Conservation (phyloP, 2,329 filamentous ascomycete species). For the Colletotrichum euphorbiae region DNA sequence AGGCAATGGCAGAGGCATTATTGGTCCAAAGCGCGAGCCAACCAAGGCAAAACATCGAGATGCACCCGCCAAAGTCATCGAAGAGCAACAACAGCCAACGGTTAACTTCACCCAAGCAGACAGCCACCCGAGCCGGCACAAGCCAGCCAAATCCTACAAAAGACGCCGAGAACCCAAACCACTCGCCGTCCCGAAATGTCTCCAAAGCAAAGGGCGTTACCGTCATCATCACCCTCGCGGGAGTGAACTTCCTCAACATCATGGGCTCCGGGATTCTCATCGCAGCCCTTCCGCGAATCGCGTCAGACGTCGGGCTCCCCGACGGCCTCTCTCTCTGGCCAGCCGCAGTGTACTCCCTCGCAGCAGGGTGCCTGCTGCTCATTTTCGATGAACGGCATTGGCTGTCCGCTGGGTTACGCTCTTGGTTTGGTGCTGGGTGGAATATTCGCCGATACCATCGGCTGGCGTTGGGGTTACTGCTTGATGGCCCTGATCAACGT, state of each 20-base stretch:
- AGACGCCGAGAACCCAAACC: not conserved
- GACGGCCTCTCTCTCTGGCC: constrained; percentile 49
- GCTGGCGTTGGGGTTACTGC: constrained; percentile 61
- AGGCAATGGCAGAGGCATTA: constrained; percentile 10
- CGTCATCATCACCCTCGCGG: constrained; percentile 49
- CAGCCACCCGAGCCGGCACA: not conserved
- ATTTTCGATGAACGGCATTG: constrained; percentile 57
- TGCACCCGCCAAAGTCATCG: constrained; percentile 1
- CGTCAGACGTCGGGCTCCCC: constrained; percentile 48
- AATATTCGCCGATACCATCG: constrained; percentile 59
- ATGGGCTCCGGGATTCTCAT: constrained; percentile 53
- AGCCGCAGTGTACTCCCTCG: constrained; percentile 46
- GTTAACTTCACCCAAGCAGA: not conserved
- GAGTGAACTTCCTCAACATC: constrained; percentile 51
- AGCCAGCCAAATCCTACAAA: not conserved
- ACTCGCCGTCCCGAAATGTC: constrained; percentile 28
- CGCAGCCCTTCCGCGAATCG: constrained; percentile 52
- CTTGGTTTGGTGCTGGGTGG: constrained; percentile 62
- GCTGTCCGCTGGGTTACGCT: constrained; percentile 60
- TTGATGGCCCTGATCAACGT: constrained; percentile 52
- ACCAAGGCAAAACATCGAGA: constrained; percentile 2
- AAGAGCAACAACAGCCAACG: not conserved
- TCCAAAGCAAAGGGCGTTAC: constrained; percentile 45
- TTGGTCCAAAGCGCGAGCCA: constrained; percentile 2
- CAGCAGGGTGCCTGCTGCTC: constrained; percentile 48